These are phyloP conservation scores for Gloeophyllum trabeum DNA, from an alignment of 768 basidiomycete species.

Conservation along the genomic window DNA sequence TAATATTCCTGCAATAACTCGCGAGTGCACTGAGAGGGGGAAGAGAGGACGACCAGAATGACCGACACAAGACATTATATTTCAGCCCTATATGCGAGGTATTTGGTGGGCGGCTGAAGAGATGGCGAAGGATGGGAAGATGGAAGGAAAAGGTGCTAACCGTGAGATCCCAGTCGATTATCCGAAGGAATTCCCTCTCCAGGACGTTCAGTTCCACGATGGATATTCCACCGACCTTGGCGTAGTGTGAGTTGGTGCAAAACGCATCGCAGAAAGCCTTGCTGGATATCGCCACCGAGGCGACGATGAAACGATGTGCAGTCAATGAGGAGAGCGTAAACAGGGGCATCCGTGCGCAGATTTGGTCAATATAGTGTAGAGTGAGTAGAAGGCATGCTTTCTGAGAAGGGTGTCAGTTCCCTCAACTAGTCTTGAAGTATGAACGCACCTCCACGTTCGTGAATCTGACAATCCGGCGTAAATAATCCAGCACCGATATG, in stretches of 20 bases:
- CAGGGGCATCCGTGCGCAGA: slow-evolving; percentile 74
- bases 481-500: slow-evolving; percentile 86
- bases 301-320: slow-evolving; percentile 95
- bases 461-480: slow-evolving; percentile 87
- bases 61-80: background rate
- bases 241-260: slow-evolving; percentile 90
- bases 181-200: slow-evolving; percentile 85
- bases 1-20: slow-evolving; percentile 92
- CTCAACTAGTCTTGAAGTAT: no score
- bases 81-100: background rate
- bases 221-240: slow-evolving; percentile 92
- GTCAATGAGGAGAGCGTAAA: slow-evolving; percentile 95
- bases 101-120: slow-evolving; percentile 7
- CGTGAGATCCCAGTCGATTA: slow-evolving; percentile 91
- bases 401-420: no score
- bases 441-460: slow-evolving; percentile 85
- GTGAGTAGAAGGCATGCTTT: slow-evolving; percentile 73
- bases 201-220: slow-evolving; percentile 86
- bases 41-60: slow-evolving; percentile 12
- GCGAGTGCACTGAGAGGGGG: slow-evolving; percentile 63
- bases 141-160: slow-evolving; percentile 37
- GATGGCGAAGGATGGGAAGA: slow-evolving; percentile 5
- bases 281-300: slow-evolving; percentile 83
- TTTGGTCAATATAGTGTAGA: slow-evolving; percentile 88
- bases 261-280: slow-evolving; percentile 95